Evolutionary conservation across 345 rosid genomes (phyloP), one percentile per base, ranked within the genome.

Genomic region (Camelina hispida): DNA sequence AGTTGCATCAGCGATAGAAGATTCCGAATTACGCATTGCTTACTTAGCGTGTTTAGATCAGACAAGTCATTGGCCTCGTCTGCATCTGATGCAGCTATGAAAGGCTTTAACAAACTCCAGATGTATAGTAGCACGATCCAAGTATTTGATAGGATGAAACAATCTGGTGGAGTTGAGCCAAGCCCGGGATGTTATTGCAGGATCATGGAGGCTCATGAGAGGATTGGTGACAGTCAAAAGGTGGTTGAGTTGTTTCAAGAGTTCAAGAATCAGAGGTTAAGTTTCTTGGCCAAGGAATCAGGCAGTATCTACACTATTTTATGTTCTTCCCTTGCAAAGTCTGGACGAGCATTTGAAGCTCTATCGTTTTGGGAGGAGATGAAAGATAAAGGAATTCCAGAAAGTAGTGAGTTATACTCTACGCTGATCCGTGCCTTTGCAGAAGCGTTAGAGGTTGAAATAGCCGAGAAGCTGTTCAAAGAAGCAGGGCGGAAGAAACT

Each of bases 81-180:
- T 75, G 84, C 89, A 34, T 83, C 87, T 71, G 81, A 76, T 62
- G 77, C 96, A 16, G 96, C 93, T 12, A 87, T 93, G 96, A 80
- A 69, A 80, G 92, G 87, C 35, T 93, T 86, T 37, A 93, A 93
- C 77, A 87, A 88, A 72, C 80, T 91, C 35, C 97, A 93, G 57
- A 91, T 93, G 98, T 93, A 78, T 77, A 78, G 88, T 52, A 83
- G 88, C 79, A 84, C 96, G 18, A 66, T 88, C 64, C 53, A 57
- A 14, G 83, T 85, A 37, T 83, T 81, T 46, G 83, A 84, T 61
- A 85, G 68, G 67, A 70, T 91, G 85, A 85, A 80, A 77, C 74
- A 69, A 44, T 80, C 75, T 6, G 75, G 68, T 2, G 83, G 74
- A 37, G 74, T 87, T 75, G 81, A 64, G 56, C 71, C 81, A 66